Conservation (phyloP, 805 yeast species). For the Metschnikowia continentalis region DNA sequence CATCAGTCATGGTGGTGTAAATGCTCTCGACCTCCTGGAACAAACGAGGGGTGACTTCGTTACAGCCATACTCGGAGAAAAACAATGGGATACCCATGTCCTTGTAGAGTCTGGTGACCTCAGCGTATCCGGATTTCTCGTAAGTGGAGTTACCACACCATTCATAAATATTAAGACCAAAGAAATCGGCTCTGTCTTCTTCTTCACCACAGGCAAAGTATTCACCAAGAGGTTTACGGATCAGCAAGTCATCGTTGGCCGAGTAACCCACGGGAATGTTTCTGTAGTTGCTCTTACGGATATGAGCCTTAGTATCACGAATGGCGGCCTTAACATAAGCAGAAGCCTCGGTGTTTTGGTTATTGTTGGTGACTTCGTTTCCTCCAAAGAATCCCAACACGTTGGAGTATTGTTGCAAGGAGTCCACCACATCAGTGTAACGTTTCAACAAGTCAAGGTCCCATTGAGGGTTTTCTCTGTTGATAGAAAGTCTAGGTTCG, state of each 20-base stretch:
- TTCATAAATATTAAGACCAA: conserved; percentile 86
- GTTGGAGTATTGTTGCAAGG: conserved; percentile 65
- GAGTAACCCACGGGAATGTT: conserved; percentile 77
- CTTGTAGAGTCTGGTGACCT: conserved; percentile 58
- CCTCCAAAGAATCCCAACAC: conserved; percentile 82
- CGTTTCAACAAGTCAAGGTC: conserved; percentile 55
- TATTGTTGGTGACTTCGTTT: conserved; percentile 74
- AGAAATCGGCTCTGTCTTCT: conserved; percentile 68
- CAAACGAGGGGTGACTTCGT: conserved; percentile 60
- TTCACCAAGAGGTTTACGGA: conserved; percentile 66
- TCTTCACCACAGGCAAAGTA: conserved; percentile 72
- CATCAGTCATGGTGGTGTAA: conserved; percentile 68
- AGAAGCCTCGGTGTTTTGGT: conserved; percentile 66
- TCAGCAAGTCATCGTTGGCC: conserved; percentile 67
- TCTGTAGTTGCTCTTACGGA: conserved; percentile 57
- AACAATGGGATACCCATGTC: conserved; percentile 69
- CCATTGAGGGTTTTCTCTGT: conserved; percentile 65
- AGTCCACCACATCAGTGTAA: conserved; percentile 67
- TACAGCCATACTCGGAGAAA: conserved; percentile 85
- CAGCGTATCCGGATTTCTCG: conserved; percentile 58
- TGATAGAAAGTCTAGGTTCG: conserved; percentile 59
- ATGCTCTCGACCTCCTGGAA: conserved; percentile 69
- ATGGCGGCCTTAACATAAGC: conserved; percentile 81
- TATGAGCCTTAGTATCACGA: conserved; percentile 71
- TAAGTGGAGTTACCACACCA: conserved; percentile 74